Evolutionary conservation across 1,139 yeast species (phyloP), one percentile per base, ranked within the genome.

Genomic region (Candida tropicalis): DNA sequence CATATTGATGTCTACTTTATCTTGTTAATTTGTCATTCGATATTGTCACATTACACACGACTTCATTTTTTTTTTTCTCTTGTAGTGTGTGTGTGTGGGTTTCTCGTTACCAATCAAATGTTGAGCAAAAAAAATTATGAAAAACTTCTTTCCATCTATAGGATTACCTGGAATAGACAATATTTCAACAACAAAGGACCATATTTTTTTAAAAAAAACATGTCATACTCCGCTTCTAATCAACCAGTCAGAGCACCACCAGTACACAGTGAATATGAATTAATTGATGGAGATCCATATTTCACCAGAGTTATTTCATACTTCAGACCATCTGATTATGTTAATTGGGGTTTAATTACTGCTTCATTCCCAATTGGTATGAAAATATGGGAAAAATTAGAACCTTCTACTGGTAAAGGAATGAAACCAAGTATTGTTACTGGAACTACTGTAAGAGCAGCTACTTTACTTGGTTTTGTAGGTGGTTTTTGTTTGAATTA

Each of bases 281-380:
- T 73, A 46, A 88, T 88, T 58, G 96, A 88, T 61, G 76, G 79
- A 44, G 96, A 88, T 62, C 96, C 96, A 34, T 82, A 83, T 53
- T 85, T 87, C 65, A 58, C 64, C 43, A 75, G 88, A 52, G 96
- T 88, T 26, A 81, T 88, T 20, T 70, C 82, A 38, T 88, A 84
- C 68, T 81, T 87, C 65, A 76, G 96, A 60, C 63, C 77, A 16
- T 72, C 84, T 9, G 96, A 88, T 65, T 80, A 79, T 57, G 77
- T 72, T 12, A 64, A 70, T 33, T 81, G 89, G 84, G 89, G 80
- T 3, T 75, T 77, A n/a, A 72, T 88, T 4, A 79, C 79, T 12
- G 81, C 78, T 11, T 88, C 81, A 28, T 65, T 73, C 58, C 95
- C 96, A 28, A 65, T 79, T 35, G 74, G 82, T 16, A 69, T 85